A percentile compares a stretch with the other conserved stretches of the same genome.
Evolutionary conservation across 2,329 filamentous ascomycete genomes (phyloP).

Genomic region (Hortaea werneckii): DNA sequence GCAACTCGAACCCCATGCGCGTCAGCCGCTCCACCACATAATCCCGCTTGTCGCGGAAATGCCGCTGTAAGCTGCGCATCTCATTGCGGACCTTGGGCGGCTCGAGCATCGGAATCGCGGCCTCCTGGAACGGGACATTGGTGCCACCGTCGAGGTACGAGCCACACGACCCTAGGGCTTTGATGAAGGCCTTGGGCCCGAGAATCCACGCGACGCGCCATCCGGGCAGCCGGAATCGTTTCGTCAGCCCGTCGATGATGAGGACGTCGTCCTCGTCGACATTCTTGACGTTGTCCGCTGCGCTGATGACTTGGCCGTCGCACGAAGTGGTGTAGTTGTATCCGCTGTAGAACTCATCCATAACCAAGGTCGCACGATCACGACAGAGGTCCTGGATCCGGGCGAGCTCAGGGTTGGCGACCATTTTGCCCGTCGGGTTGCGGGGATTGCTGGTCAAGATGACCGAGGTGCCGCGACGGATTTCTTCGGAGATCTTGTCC

Average conservation of each 20-base stretch:
- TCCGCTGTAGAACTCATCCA: constrained; percentile 83
- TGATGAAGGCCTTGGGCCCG: constrained; percentile 92
- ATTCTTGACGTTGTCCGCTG: constrained; percentile 81
- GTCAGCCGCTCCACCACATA: constrained; percentile 72
- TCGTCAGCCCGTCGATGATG: constrained; percentile 90
- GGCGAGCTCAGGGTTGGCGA: constrained; percentile 72
- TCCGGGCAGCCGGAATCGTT: constrained; percentile 89
- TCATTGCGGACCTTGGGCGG: constrained; percentile 68
- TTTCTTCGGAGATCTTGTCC: constrained; percentile 71
- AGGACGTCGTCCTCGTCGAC: constrained; percentile 77
- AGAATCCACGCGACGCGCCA: constrained; percentile 97
- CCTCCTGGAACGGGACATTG: constrained; percentile 92
- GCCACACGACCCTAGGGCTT: constrained; percentile 83
- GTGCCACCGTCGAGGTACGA: constrained; percentile 91
- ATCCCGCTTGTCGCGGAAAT: constrained; percentile 91
- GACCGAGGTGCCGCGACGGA: constrained; percentile 45
- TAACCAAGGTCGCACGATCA: constrained; percentile 80
- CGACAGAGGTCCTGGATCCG: constrained; percentile 90
- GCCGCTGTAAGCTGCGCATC: constrained; percentile 79
- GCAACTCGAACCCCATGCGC: constrained; percentile 76
- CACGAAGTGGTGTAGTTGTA: constrained; percentile 95
- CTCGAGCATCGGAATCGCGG: constrained; percentile 86
- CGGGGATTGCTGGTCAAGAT: constrained; percentile 92
- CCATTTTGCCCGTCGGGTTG: constrained; percentile 84
- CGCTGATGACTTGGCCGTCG: constrained; percentile 79